Conservation (phyloP, 2,329 filamentous ascomycete genomes). For the Myriosclerotinia duriaeana region DNA sequence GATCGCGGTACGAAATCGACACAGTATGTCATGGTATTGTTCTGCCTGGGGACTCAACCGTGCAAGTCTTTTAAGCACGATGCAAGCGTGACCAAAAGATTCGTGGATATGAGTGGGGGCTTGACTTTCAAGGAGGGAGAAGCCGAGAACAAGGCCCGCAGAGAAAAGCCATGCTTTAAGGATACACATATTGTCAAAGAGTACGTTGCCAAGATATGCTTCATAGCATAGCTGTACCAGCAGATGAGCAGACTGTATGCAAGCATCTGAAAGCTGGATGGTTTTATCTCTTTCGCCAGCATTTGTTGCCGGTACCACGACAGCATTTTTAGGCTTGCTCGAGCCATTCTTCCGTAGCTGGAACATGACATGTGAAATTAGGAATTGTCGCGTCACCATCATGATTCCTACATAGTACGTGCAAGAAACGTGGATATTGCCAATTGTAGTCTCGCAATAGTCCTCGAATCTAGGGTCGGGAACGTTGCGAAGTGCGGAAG, state of each 20-base stretch:
- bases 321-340: neutral
- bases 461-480: neutral
- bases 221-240: slow-evolving; percentile 10
- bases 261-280: slow-evolving; percentile 6
- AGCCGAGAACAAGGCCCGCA: slow-evolving; percentile 10
- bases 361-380: slow-evolving; percentile 12
- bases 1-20: neutral
- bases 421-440: slow-evolving; percentile 17
- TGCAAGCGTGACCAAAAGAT: slow-evolving; percentile 10
- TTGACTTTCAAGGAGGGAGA: slow-evolving; percentile 14
- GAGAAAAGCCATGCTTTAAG: slow-evolving; percentile 15
- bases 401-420: slow-evolving; percentile 11
- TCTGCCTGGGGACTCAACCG: slow-evolving; percentile 9
- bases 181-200: slow-evolving; percentile 11
- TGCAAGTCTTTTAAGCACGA: slow-evolving; percentile 1
- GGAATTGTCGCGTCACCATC: slow-evolving; percentile 16
- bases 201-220: neutral
- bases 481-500: slow-evolving; percentile 8
- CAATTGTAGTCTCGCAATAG: slow-evolving; percentile 6
- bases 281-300: slow-evolving; percentile 1
- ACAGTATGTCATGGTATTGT: slow-evolving; percentile 14
- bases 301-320: neutral
- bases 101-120: neutral
- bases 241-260: slow-evolving; percentile 11
- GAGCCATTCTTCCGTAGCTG: slow-evolving; percentile 9